phyloP scores from a whole-genome alignment of 2,329 filamentous ascomycete species.

The Thelonectria discophora region DNA sequence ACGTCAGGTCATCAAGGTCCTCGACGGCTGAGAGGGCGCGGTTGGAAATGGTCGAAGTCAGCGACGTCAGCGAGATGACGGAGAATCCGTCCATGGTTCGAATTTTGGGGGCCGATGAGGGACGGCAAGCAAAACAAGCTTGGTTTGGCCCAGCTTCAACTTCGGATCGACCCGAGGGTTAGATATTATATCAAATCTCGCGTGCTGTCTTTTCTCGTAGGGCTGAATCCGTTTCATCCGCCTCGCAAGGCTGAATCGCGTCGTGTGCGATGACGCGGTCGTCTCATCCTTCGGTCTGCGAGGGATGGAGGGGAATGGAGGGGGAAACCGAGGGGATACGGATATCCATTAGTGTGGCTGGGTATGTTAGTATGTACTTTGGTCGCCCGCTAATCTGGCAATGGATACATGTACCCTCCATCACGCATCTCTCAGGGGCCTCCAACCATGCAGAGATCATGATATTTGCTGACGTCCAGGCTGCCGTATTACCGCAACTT shows the following conservation, averaged over 20 bases:
- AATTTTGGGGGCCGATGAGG: neutral
- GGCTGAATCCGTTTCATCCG: conserved; percentile 21
- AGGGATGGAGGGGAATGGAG: neutral
- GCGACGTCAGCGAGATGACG: conserved; percentile 45
- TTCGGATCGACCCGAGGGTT: conserved; percentile 3
- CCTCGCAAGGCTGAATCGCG: conserved; percentile 27
- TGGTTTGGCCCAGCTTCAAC: conserved; percentile 1
- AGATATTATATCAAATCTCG: conserved; percentile 14
- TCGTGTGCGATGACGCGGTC: conserved; percentile 34
- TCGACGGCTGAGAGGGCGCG: conserved; percentile 41
- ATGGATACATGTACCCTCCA: neutral
- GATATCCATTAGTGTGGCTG: neutral
- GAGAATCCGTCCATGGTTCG: conserved; percentile 48
- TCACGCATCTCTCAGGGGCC: neutral
- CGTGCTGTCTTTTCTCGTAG: conserved; percentile 8
- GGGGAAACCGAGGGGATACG: neutral
- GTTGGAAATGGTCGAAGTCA: conserved; percentile 45
- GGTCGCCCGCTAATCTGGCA: neutral
- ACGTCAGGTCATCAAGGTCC: conserved; percentile 44
- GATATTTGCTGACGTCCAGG: neutral
- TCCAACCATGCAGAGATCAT: neutral
- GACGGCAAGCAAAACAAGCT: neutral
- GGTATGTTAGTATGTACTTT: neutral
- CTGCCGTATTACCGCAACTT: neutral
- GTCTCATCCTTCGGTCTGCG: conserved; percentile 6